Conservation (phyloP, 164 flowering plant genomes). For the Umbellularia californica region DNA sequence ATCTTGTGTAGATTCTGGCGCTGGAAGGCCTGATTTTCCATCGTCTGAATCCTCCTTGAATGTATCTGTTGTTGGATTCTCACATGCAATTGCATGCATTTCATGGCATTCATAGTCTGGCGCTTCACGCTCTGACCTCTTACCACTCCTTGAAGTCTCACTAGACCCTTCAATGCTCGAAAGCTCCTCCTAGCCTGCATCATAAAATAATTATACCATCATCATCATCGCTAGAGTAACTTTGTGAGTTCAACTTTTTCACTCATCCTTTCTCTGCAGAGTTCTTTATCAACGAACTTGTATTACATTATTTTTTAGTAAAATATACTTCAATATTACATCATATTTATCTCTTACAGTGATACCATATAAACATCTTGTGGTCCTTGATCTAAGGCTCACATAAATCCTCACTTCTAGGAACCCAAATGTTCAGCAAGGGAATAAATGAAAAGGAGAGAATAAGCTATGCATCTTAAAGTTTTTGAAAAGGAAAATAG, state of each 20-base stretch:
- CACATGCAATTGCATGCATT: conserved; percentile 75
- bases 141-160: conserved; percentile 91
- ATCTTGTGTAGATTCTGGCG: conserved; percentile 42
- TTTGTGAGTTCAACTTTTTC: no score
- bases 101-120: conserved; percentile 88
- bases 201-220: background rate
- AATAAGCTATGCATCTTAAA: no score
- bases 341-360: no score
- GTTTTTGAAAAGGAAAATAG: background rate
- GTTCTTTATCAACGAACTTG: no score
- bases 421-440: no score
- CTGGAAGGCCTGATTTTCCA: conserved; percentile 63
- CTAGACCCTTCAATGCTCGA: conserved; percentile 78
- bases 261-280: no score
- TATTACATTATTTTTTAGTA: no score
- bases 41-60: conserved; percentile 75
- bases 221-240: no score
- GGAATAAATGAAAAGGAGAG: background rate
- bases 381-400: no score
- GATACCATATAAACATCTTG: no score
- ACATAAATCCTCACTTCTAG: no score
- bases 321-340: no score
- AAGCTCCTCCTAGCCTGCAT: conserved; percentile 86
- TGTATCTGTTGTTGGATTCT: conserved; percentile 90
- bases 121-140: conserved; percentile 82